Conservation (phyloP, 2,329 filamentous ascomycete genomes). For the Claviceps paspali region DNA sequence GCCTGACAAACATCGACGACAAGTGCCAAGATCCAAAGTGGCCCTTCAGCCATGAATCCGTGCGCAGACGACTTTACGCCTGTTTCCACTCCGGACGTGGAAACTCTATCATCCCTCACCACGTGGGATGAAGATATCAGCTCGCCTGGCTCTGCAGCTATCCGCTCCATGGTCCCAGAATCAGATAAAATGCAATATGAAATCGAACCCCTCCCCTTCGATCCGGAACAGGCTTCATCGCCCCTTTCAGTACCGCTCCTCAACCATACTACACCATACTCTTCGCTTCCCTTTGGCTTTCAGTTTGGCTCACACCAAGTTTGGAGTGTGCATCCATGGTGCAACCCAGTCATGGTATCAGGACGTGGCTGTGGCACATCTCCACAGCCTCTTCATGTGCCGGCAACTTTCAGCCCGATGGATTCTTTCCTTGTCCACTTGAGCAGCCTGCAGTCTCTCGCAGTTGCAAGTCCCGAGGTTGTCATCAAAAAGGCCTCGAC, state of each 20-base stretch:
- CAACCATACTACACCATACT: neutral
- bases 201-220: neutral
- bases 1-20: neutral
- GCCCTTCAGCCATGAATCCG: constrained; percentile 3
- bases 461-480: neutral
- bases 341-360: constrained; percentile 4
- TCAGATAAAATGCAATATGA: neutral
- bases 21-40: neutral
- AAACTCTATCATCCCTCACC: constrained; percentile 1
- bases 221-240: neutral
- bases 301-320: neutral
- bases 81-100: neutral
- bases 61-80: constrained; percentile 5
- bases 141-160: neutral
- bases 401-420: neutral
- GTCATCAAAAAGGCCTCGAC: neutral
- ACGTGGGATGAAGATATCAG: neutral
- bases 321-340: constrained; percentile 4
- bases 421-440: neutral
- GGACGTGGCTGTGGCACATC: constrained; percentile 4
- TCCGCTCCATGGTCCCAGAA: neutral
- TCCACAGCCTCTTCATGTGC: neutral
- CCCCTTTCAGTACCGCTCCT: neutral
- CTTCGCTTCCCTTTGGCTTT: neutral
- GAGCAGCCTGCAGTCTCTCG: neutral